Evolutionary conservation across 257 asterid species (phyloP).

Genomic region (Pogostemon cablin): DNA sequence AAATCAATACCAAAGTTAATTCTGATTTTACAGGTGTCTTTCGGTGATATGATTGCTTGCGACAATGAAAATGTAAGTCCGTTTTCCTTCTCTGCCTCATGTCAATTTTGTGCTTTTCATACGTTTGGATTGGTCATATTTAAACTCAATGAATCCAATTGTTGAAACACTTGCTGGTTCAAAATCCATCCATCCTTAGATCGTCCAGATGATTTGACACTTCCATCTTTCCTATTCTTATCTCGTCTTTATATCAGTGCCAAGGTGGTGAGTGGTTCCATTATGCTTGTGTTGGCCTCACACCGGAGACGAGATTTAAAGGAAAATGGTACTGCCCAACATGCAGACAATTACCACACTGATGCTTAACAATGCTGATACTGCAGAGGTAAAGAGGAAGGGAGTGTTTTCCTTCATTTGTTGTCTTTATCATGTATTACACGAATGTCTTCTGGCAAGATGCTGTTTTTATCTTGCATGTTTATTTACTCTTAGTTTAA

Average conservation of each 20-base stretch:
- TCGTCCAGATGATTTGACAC: no score
- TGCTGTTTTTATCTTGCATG: neutral
- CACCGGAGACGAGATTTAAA: constrained; percentile 92
- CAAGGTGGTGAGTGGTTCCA: constrained; percentile 99
- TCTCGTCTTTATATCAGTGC: constrained; percentile 52
- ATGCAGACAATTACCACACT: constrained; percentile 63
- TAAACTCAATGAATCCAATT: neutral
- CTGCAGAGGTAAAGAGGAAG: neutral
- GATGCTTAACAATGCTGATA: constrained; percentile 24
- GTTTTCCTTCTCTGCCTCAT: constrained; percentile 12
- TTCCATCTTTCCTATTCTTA: constrained; percentile 22
- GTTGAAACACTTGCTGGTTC: neutral
- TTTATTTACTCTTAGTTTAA: neutral
- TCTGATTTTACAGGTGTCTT: constrained; percentile 70
- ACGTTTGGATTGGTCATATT: constrained; percentile 1
- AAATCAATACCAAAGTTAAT: neutral
- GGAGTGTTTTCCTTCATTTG: neutral
- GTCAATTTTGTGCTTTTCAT: neutral
- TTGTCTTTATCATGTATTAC: neutral
- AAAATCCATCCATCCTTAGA: neutral
- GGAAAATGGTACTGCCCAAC: constrained; percentile 99
- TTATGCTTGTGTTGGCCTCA: constrained; percentile 92
- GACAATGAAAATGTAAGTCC: constrained; percentile 85
- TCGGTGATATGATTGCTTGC: constrained; percentile 99
- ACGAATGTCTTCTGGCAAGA: neutral